These are phyloP conservation scores for Carallia brachiata DNA, from an alignment of 345 rosid genomes.

Conservation along the genomic window DNA sequence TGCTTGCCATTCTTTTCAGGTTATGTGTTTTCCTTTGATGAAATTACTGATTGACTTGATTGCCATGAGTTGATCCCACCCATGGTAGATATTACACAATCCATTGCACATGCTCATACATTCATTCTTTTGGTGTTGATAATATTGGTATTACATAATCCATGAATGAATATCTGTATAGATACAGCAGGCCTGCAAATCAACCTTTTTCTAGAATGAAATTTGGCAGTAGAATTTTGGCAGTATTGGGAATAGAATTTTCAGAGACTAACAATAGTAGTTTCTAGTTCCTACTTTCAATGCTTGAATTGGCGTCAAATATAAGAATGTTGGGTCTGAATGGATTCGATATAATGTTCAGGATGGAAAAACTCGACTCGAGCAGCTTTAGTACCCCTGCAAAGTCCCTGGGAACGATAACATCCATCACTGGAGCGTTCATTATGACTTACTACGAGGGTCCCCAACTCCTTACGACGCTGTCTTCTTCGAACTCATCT, in stretches of 20 bases:
- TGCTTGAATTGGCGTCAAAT: no score
- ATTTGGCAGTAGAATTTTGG: no score
- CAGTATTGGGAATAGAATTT: no score
- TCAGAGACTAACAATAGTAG: no score
- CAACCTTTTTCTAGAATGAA: no score
- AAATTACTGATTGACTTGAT: constrained; percentile 2
- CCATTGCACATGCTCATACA: no score
- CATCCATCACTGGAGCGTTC: constrained; percentile 58
- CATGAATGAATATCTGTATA: no score
- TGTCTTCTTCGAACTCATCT: constrained; percentile 9
- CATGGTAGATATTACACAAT: no score
- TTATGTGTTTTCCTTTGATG: constrained; percentile 10
- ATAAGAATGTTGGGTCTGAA: not conserved
- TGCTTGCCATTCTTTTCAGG: constrained; percentile 56
- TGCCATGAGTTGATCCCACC: not conserved
- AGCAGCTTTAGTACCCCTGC: constrained; percentile 49
- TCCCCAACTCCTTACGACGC: constrained; percentile 25
- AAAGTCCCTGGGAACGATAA: constrained; percentile 53
- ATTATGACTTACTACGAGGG: constrained; percentile 63
- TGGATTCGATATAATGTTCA: constrained; percentile 15
- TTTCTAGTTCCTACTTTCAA: no score
- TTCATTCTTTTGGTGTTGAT: no score
- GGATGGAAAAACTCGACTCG: constrained; percentile 62
- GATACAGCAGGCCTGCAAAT: no score
- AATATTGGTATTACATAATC: no score